These are phyloP conservation scores for Primulina eburnea DNA, from an alignment of 257 asterid genomes.

Conservation along the genomic window DNA sequence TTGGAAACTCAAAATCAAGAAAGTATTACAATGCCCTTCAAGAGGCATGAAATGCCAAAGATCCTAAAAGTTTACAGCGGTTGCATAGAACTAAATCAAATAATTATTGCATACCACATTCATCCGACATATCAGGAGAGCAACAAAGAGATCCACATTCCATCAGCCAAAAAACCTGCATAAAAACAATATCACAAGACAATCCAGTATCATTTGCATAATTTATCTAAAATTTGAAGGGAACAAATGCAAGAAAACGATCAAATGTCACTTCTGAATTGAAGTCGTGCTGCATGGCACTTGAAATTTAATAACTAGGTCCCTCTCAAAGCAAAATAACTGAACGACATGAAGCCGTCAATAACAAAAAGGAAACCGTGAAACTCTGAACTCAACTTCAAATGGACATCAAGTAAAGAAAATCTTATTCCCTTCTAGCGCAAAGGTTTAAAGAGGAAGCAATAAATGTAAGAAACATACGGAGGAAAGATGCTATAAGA, in stretches of 20 bases:
- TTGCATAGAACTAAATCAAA: conserved; percentile 23
- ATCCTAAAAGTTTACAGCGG: conserved; percentile 25
- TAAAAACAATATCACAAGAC: conserved; percentile 19
- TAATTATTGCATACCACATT: conserved; percentile 36
- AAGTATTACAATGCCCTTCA: conserved; percentile 18
- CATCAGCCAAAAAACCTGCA: conserved; percentile 32
- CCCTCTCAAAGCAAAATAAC: neutral
- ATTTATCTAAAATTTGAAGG: neutral
- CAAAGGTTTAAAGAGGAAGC: neutral
- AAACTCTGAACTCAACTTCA: neutral
- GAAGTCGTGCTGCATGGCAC: neutral
- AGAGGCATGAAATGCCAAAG: conserved; percentile 9
- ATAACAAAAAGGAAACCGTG: neutral
- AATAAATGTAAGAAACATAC: neutral
- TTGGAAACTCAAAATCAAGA: conserved; percentile 6
- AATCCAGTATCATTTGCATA: conserved; percentile 10
- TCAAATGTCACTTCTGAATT: neutral
- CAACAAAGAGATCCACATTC: conserved; percentile 23
- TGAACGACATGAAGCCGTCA: too few relatives aligned
- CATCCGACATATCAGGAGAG: conserved; percentile 20
- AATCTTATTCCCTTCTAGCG: neutral
- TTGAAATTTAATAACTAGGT: neutral
- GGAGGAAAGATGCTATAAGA: neutral
- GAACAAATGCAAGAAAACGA: neutral
- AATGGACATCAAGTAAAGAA: neutral